Percentiles rank a stretch among this genome's conserved stretches.
These are phyloP conservation scores for Amanita thiersii DNA, from an alignment of 768 basidiomycete species.

Conservation along the genomic window DNA sequence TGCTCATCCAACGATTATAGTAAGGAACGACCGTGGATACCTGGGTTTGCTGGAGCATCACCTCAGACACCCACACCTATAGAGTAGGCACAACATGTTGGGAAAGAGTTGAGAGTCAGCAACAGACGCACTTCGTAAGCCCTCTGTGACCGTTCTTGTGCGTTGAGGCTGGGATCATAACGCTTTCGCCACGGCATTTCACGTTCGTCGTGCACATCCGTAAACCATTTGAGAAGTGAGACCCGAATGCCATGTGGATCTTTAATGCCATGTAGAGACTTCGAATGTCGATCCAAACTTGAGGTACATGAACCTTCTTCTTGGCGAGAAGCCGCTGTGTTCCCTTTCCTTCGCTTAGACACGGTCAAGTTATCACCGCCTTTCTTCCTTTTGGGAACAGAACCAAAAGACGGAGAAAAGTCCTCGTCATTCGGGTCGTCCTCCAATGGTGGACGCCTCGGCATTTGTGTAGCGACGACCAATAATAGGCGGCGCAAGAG, in stretches of 20 bases:
- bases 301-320: constrained; percentile 10
- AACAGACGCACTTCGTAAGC: constrained; percentile 72
- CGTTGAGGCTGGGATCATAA: constrained; percentile 43
- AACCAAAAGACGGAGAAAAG: too few species aligned
- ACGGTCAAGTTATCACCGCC: not conserved
- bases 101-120: not conserved
- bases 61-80: constrained; percentile 85
- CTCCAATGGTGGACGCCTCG: too few species aligned
- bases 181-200: constrained; percentile 92
- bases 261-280: constrained; percentile 40
- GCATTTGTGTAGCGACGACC: too few species aligned
- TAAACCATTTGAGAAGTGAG: constrained; percentile 66
- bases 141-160: constrained; percentile 65
- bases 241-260: constrained; percentile 32
- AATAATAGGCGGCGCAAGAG: too few species aligned
- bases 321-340: constrained; percentile 1
- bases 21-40: constrained; percentile 92
- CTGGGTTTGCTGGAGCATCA: constrained; percentile 97
- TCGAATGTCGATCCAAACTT: constrained; percentile 25
- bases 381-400: not conserved
- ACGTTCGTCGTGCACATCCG: constrained; percentile 51
- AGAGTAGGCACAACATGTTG: not conserved
- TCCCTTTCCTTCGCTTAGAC: constrained; percentile 3
- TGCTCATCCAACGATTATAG: constrained; percentile 82
- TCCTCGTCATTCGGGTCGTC: not conserved